A percentile compares a stretch with the other conserved stretches of the same genome.
Conservation (phyloP, 2,329 filamentous ascomycete species). For the Phialophora chinensis region DNA sequence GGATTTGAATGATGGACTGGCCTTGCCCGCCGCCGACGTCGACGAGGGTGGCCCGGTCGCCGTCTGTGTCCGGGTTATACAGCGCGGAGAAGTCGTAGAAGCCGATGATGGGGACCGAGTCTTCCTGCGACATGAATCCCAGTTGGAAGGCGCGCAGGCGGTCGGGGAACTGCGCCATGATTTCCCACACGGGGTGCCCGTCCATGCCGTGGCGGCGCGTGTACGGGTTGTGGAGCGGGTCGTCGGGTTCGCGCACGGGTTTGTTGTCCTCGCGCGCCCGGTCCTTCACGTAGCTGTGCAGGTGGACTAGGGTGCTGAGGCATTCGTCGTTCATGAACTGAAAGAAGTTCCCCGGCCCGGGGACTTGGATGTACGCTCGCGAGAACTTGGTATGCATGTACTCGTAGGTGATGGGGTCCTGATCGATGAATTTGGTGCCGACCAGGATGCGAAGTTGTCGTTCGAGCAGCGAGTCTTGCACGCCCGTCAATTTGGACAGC, state of each 20-base stretch:
- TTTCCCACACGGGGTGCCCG: constrained; percentile 40
- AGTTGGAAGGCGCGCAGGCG: constrained; percentile 41
- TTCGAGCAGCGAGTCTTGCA: constrained; percentile 29
- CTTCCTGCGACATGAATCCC: constrained; percentile 37
- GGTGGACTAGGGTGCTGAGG: constrained; percentile 16
- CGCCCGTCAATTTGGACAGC: constrained; percentile 20
- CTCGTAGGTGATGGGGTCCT: constrained; percentile 8
- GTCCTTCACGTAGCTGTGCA: constrained; percentile 27
- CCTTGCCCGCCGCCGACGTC: constrained; percentile 37
- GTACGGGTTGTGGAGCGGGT: constrained; percentile 39
- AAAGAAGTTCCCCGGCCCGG: constrained; percentile 30
- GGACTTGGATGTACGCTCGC: constrained; percentile 22
- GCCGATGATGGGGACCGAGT: constrained; percentile 24
- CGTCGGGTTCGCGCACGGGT: constrained; percentile 26
- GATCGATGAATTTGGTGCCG: constrained; percentile 27
- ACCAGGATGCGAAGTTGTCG: constrained; percentile 29
- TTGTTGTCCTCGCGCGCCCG: constrained; percentile 14
- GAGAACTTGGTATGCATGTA: constrained; percentile 32
- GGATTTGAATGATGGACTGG: constrained; percentile 32
- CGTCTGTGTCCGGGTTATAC: constrained; percentile 15
- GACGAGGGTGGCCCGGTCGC: constrained; percentile 27
- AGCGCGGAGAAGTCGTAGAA: constrained; percentile 31
- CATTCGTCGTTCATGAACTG: constrained; percentile 30
- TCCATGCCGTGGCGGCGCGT: constrained; percentile 40
- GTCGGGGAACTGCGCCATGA: constrained; percentile 38